Evolutionary conservation across 192 early-diverging fungal genomes (phyloP).

Genomic region (Podila epigama): DNA sequence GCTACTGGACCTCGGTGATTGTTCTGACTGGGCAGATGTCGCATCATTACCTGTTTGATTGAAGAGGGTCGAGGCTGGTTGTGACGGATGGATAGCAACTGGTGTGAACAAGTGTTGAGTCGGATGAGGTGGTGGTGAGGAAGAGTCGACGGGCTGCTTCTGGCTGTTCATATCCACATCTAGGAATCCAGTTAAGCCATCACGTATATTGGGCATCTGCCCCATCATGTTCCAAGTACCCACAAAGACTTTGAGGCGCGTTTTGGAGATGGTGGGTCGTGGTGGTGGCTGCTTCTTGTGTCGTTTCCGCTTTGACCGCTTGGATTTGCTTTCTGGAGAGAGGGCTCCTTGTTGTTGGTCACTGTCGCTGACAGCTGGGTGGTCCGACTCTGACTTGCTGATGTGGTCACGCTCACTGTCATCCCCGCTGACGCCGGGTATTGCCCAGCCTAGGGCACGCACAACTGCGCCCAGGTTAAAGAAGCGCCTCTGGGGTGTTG

Average conservation of each 20-base stretch:
- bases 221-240: conserved; percentile 69
- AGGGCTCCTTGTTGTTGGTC: background rate
- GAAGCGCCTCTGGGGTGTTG: background rate
- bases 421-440: background rate
- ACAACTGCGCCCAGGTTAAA: conserved; percentile 1
- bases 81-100: background rate
- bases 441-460: conserved; percentile 16
- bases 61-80: background rate
- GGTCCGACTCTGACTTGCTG: background rate
- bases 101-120: background rate
- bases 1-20: too few relatives aligned
- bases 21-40: too few relatives aligned
- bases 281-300: background rate
- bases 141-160: too few relatives aligned
- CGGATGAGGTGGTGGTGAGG: background rate
- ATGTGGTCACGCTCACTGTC: background rate
- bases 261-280: conserved; percentile 34
- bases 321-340: background rate
- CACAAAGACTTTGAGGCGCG: conserved; percentile 60
- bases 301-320: background rate
- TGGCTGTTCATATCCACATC: too few relatives aligned
- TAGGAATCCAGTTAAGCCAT: conserved; percentile 49
- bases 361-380: background rate
- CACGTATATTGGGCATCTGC: conserved; percentile 31
- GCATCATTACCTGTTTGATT: background rate